Evolutionary conservation across 352 stramenopile species (phyloP).

Genomic region (Phytophthora cryptogea): DNA sequence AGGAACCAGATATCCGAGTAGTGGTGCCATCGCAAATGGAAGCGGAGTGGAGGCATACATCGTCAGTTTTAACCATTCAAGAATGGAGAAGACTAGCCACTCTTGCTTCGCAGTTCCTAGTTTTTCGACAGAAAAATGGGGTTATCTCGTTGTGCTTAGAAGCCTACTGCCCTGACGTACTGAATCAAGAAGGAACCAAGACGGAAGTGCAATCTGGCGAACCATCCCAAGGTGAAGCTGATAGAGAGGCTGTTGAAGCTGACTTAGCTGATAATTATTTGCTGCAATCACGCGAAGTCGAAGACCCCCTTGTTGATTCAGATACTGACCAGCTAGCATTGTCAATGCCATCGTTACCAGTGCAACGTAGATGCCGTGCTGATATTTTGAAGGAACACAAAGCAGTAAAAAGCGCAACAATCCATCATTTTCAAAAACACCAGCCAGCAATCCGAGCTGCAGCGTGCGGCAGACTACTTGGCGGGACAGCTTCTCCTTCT

Average conservation of each 20-base stretch:
- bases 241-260: neutral
- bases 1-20: neutral
- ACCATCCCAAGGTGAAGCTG: neutral
- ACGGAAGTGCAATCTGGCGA: neutral
- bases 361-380: slow-evolving; percentile 1
- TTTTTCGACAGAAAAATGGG: slow-evolving; percentile 46
- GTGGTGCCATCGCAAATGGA: neutral
- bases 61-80: slow-evolving; percentile 12
- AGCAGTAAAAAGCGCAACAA: slow-evolving; percentile 11
- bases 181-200: neutral
- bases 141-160: slow-evolving; percentile 26
- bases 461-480: slow-evolving; percentile 15
- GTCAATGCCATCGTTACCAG: neutral
- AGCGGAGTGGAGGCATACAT: slow-evolving; percentile 1
- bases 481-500: slow-evolving; percentile 1
- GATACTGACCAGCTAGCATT: neutral
- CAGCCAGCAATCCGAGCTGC: slow-evolving; percentile 37
- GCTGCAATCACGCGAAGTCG: neutral
- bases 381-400: slow-evolving; percentile 12
- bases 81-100: slow-evolving; percentile 37
- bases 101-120: slow-evolving; percentile 25
- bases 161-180: neutral
- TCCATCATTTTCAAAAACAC: slow-evolving; percentile 48
- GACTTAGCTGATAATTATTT: neutral
- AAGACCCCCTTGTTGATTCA: neutral